Percentiles rank a stretch among this genome's conserved stretches.
Conservation (phyloP, 2,329 filamentous ascomycete genomes). For the Talaromyces funiculosus region DNA sequence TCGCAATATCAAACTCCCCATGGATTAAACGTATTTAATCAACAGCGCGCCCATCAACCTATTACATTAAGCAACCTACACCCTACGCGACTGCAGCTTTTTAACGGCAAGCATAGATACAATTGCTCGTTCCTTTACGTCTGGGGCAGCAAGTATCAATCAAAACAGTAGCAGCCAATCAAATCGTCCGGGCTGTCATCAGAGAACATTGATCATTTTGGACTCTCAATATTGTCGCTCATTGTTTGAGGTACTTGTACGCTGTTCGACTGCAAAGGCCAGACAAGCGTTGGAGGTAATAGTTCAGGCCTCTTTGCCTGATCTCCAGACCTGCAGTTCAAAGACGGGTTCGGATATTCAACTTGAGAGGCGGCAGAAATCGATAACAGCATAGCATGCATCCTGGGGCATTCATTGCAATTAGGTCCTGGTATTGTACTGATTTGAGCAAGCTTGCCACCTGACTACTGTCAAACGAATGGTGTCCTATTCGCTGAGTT, state of each 20-base stretch:
- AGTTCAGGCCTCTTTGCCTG: neutral
- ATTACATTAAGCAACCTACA: neutral
- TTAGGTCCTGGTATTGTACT: neutral
- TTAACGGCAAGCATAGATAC: neutral
- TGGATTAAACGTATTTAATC: neutral
- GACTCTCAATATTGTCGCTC: neutral
- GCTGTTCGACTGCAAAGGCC: neutral
- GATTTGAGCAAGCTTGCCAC: neutral
- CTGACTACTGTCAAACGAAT: neutral
- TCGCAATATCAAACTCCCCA: neutral
- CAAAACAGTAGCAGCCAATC: conserved; percentile 3
- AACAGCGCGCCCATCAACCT: neutral
- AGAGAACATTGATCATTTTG: neutral
- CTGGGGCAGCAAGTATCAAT: neutral
- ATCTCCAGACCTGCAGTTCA: neutral
- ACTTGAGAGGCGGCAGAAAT: neutral
- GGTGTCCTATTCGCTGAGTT: neutral
- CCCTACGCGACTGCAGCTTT: neutral
- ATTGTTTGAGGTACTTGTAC: neutral
- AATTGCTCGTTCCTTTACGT: neutral
- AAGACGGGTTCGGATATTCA: neutral
- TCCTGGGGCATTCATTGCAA: neutral
- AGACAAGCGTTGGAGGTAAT: neutral
- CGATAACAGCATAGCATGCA: neutral
- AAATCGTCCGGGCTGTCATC: neutral